These are phyloP conservation scores for Taphrina populina DNA, from an alignment of 1,139 yeast genomes.

Conservation along the genomic window DNA sequence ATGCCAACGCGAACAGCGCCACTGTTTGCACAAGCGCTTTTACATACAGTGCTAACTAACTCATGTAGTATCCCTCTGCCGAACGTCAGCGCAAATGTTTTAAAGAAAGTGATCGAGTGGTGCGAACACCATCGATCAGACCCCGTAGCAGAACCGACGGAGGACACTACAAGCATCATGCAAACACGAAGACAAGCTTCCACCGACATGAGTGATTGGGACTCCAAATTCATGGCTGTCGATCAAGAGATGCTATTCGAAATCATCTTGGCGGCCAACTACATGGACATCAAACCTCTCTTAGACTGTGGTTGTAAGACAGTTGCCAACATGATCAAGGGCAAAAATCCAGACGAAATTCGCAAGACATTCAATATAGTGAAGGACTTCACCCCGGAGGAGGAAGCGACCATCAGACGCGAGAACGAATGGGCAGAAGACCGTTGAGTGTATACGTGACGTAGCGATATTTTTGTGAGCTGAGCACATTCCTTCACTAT, in stretches of 20 bases:
- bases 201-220: conserved; percentile 81
- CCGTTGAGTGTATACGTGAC: too few relatives aligned
- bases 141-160: conserved; percentile 35
- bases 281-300: conserved; percentile 86
- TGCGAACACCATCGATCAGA: conserved; percentile 94
- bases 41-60: too few relatives aligned
- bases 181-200: conserved; percentile 49
- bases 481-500: too few relatives aligned
- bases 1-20: conserved; percentile 40
- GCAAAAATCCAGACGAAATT: conserved; percentile 93
- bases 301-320: conserved; percentile 95
- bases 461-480: too few relatives aligned
- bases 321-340: conserved; percentile 97
- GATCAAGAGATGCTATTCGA: conserved; percentile 99
- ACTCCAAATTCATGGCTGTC: conserved; percentile 87
- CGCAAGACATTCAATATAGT: conserved; percentile 91
- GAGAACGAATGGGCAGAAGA: conserved; percentile 87
- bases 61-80: conserved; percentile 78
- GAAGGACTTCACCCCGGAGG: conserved; percentile 96
- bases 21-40: too few relatives aligned
- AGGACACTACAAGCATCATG: conserved; percentile 38
- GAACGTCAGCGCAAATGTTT: conserved; percentile 56
- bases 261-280: conserved; percentile 88
- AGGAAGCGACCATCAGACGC: conserved; percentile 94
- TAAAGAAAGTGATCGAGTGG: conserved; percentile 92